Evolutionary conservation across 2,329 filamentous ascomycete genomes (phyloP).

Genomic region (Xylaria sp.): DNA sequence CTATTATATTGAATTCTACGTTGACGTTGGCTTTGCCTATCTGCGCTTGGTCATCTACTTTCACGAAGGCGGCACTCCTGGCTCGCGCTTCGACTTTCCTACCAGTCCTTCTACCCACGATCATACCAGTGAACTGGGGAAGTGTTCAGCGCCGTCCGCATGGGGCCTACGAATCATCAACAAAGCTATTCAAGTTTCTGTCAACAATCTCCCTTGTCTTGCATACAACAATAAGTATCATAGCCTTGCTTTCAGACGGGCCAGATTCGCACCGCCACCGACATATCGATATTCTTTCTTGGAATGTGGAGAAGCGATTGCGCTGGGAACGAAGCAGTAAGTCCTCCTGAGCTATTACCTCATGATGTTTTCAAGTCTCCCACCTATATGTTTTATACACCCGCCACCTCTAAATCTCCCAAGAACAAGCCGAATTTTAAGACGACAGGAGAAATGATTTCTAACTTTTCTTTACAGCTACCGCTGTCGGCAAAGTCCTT

Average conservation of each 20-base stretch:
- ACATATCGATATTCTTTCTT: conserved; percentile 53
- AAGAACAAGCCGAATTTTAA: not conserved
- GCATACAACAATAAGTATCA: conserved; percentile 51
- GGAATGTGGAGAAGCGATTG: conserved; percentile 52
- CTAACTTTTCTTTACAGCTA: conserved; percentile 32
- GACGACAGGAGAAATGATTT: not conserved
- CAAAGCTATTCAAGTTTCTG: conserved; percentile 53
- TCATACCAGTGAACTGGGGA: conserved; percentile 58
- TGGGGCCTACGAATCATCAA: conserved; percentile 48
- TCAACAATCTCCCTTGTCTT: conserved; percentile 51
- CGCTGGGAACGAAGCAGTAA: conserved; percentile 50
- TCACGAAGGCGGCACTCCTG: conserved; percentile 43
- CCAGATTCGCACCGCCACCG: conserved; percentile 55
- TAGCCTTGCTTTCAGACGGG: conserved; percentile 52
- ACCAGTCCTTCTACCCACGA: conserved; percentile 52
- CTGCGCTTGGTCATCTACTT: conserved; percentile 49
- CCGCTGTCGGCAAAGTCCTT: conserved; percentile 52
- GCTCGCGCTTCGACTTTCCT: conserved; percentile 49
- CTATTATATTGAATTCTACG: conserved; percentile 45
- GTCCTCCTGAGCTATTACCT: not conserved
- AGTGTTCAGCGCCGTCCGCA: conserved; percentile 48
- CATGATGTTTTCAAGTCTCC: no score
- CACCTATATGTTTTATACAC: not conserved
- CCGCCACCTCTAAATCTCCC: not conserved
- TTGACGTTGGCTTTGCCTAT: conserved; percentile 48